Evolutionary conservation across 176 grass and related monocot genomes (phyloP).

Genomic region (Phyllostachys edulis): DNA sequence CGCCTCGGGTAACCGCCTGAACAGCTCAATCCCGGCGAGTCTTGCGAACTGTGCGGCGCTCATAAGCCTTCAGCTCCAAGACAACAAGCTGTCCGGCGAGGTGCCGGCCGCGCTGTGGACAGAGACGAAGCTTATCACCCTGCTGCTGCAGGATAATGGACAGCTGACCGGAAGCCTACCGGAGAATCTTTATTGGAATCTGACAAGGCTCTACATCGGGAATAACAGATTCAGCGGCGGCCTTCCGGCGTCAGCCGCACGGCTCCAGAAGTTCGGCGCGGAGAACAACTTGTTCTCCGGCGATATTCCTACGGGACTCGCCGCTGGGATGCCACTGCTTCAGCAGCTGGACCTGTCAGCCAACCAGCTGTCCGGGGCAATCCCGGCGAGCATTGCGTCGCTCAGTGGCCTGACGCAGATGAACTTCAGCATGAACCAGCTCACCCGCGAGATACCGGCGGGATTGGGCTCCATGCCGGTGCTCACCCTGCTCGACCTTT

Average conservation of each 20-base stretch:
- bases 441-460: conserved; percentile 61
- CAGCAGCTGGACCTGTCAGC: conserved; percentile 45
- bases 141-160: conserved; percentile 50
- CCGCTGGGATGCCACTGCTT: conserved; percentile 44
- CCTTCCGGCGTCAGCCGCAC: conserved; percentile 27
- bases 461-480: conserved; percentile 52
- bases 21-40: conserved; percentile 50
- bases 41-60: conserved; percentile 54
- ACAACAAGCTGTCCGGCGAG: conserved; percentile 63
- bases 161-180: conserved; percentile 60
- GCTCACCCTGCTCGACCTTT: conserved; percentile 79
- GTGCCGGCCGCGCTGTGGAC: conserved; percentile 59
- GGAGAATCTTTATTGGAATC: conserved; percentile 54
- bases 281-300: conserved; percentile 66
- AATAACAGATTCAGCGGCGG: conserved; percentile 61
- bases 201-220: conserved; percentile 43
- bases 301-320: conserved; percentile 37
- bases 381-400: conserved; percentile 40
- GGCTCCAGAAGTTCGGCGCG: conserved; percentile 46
- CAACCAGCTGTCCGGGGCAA: conserved; percentile 54
- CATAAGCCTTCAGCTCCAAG: conserved; percentile 35
- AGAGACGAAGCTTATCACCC: conserved; percentile 45
- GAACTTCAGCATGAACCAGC: conserved; percentile 59
- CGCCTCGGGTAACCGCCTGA: conserved; percentile 48
- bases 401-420: conserved; percentile 38